Evolutionary conservation across 2,329 filamentous ascomycete species (phyloP).

Genomic region (Hypoxylon sp.): DNA sequence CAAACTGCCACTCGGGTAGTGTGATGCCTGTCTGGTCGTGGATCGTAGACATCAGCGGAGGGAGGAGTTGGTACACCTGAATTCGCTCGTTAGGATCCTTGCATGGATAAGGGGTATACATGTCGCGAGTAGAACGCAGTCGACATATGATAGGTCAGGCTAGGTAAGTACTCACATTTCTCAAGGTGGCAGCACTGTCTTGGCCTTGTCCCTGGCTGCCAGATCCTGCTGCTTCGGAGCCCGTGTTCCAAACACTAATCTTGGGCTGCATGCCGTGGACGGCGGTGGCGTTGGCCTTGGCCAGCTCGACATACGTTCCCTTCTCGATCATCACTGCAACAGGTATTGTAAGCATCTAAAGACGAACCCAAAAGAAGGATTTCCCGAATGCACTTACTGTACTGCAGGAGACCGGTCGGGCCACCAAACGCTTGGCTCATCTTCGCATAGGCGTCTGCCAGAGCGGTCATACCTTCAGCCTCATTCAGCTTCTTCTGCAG

Average conservation of each 20-base stretch:
- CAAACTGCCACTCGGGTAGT: slow-evolving; percentile 79
- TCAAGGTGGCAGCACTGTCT: slow-evolving; percentile 69
- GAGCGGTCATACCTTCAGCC: slow-evolving; percentile 77
- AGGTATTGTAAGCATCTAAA: slow-evolving; percentile 34
- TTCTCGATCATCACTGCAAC: slow-evolving; percentile 79
- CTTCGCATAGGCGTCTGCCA: slow-evolving; percentile 81
- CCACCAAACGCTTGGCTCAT: slow-evolving; percentile 78
- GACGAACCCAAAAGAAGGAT: background rate
- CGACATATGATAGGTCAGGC: background rate
- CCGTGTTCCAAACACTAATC: slow-evolving; percentile 91
- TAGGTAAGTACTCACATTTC: slow-evolving; percentile 63
- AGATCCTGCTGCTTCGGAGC: slow-evolving; percentile 54
- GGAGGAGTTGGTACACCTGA: slow-evolving; percentile 78
- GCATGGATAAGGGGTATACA: background rate
- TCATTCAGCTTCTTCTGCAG: slow-evolving; percentile 72
- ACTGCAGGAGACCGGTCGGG: slow-evolving; percentile 79
- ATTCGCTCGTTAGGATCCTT: slow-evolving; percentile 2
- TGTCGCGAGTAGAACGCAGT: background rate
- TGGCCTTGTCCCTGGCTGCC: slow-evolving; percentile 53
- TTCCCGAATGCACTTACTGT: slow-evolving; percentile 49
- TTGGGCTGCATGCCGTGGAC: slow-evolving; percentile 83
- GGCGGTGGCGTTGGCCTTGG: slow-evolving; percentile 78
- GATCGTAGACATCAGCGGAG: slow-evolving; percentile 83
- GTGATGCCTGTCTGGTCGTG: slow-evolving; percentile 88
- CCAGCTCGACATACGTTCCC: slow-evolving; percentile 78